Percentiles rank a stretch among this genome's conserved stretches.
phyloP scores from a whole-genome alignment of 192 early-diverging fungal genomes.

The Podila epicladia region DNA sequence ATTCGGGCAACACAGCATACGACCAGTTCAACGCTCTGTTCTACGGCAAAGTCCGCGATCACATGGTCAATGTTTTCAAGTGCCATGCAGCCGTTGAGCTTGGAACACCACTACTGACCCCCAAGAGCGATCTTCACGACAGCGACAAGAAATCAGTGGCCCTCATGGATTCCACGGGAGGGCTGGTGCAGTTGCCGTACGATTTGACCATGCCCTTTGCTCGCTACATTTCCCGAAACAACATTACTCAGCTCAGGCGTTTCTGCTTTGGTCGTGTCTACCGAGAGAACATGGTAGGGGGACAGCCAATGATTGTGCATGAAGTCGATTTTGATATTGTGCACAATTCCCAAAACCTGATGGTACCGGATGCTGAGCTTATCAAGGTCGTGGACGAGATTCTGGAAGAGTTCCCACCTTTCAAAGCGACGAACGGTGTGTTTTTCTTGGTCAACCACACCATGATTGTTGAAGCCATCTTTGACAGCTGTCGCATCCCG shows the following conservation, averaged over 20 bases:
- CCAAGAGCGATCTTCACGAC: slow-evolving; percentile 77
- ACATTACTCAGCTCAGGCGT: slow-evolving; percentile 81
- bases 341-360: slow-evolving; percentile 63
- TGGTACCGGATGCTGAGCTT: slow-evolving; percentile 90
- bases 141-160: slow-evolving; percentile 76
- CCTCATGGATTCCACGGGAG: slow-evolving; percentile 84
- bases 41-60: slow-evolving; percentile 73
- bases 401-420: slow-evolving; percentile 73
- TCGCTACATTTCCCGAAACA: slow-evolving; percentile 78
- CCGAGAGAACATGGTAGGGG: slow-evolving; percentile 81
- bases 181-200: slow-evolving; percentile 85
- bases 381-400: slow-evolving; percentile 84
- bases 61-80: slow-evolving; percentile 81
- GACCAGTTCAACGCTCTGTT: slow-evolving; percentile 74
- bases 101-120: slow-evolving; percentile 83
- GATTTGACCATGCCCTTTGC: slow-evolving; percentile 96
- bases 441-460: slow-evolving; percentile 83
- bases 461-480: slow-evolving; percentile 74
- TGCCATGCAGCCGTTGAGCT: slow-evolving; percentile 89
- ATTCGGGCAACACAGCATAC: slow-evolving; percentile 56
- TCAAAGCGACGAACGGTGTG: slow-evolving; percentile 60
- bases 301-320: slow-evolving; percentile 79
- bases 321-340: slow-evolving; percentile 96
- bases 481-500: slow-evolving; percentile 77
- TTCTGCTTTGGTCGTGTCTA: slow-evolving; percentile 89